Evolutionary conservation across 1,284 basidiomycete species (phyloP), one percentile per base, ranked within the genome.

Genomic region (Mycena sp.): DNA sequence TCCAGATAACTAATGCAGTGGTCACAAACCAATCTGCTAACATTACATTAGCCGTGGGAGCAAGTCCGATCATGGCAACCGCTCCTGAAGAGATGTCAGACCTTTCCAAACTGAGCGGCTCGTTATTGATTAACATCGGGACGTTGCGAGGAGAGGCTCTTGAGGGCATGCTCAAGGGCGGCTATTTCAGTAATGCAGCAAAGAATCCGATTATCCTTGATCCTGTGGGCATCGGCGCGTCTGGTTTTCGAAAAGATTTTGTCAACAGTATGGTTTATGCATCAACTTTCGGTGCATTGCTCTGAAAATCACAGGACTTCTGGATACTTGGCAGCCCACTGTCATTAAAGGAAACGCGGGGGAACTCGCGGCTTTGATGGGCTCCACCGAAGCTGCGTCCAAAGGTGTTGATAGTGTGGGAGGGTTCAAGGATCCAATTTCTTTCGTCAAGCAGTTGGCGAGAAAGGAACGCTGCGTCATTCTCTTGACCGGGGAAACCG

Each of bases 291-390:
- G 10, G 7, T 4, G 17, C 10, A 6, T 38, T 38, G 37, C 35
- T 30, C 28, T 43, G 6, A 45, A 10, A n/a, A 50, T 46, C 40
- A 35, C 74, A 88, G 92, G 90, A 58, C 83, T 98, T 14, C 79
- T 98, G n/a, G 85, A 92, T 66, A 79, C 84, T 48, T 97, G 92
- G 85, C 96, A 98, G 75, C 88, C 93, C 17, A 92, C 91, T 19
- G 90, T 98, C 19, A 95, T 99, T 79, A 99, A 99, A 77, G 97
- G 96, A 6, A 99, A 99, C 73, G 92, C 95, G 0, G 95, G 88
- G 21, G 97, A 99, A 77, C 89, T 99, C 23, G 94, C 88, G 0
- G 83, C 91, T 0, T 79, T 98, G 14, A 86, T 90, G 1, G 85
- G 90, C 17, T 91, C 90, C 0, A 75, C 76, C n/a, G 95, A 95